Evolutionary conservation across 2,329 filamentous ascomycete species (phyloP).

Genomic region (Diaporthe amygdali): DNA sequence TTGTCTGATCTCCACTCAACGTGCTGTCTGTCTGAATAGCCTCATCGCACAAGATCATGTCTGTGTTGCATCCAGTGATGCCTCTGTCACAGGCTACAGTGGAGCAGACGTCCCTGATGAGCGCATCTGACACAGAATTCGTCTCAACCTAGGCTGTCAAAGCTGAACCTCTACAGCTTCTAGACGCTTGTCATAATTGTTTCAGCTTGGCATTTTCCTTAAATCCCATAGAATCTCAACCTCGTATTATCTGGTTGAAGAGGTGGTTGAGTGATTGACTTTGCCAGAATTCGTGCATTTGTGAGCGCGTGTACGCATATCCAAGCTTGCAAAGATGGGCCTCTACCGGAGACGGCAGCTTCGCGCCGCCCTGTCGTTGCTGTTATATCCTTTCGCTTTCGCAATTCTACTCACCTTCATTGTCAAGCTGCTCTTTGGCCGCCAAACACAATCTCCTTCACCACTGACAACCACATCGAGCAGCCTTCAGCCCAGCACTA

Average conservation of each 20-base stretch:
- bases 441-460: background rate
- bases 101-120: background rate
- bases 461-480: background rate
- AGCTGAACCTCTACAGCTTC: background rate
- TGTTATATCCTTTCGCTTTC: conserved; percentile 27
- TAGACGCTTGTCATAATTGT: background rate
- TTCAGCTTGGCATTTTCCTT: conserved; percentile 4
- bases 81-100: background rate
- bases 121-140: conserved; percentile 18
- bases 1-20: too few relatives aligned
- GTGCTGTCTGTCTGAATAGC: background rate
- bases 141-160: conserved; percentile 18
- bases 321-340: conserved; percentile 14
- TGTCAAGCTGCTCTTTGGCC: conserved; percentile 21
- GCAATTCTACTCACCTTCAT: conserved; percentile 22
- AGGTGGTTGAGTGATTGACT: background rate
- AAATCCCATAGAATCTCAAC: background rate
- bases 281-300: background rate
- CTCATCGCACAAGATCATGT: background rate
- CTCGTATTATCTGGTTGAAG: background rate
- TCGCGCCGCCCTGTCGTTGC: conserved; percentile 24
- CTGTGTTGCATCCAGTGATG: background rate
- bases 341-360: conserved; percentile 24
- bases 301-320: background rate
- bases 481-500: background rate